phyloP scores from a whole-genome alignment of 2,329 filamentous ascomycete species.

The Sclerotinia glacialis region DNA sequence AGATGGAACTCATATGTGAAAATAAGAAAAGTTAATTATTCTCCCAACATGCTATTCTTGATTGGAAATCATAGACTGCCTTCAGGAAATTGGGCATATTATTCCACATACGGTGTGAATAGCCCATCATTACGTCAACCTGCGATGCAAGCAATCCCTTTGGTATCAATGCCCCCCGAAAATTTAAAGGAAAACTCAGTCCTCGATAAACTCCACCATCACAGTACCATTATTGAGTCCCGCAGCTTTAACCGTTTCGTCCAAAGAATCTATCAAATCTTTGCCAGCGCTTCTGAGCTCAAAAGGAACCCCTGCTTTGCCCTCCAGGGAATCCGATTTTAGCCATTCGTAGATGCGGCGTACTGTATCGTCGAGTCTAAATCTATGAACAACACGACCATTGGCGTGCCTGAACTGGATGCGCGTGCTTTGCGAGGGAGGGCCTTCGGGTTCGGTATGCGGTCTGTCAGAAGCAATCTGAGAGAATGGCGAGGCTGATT shows the following conservation, averaged over 20 bases:
- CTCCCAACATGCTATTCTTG: constrained; percentile 1
- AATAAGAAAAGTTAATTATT: not conserved
- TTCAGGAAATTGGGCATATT: not conserved
- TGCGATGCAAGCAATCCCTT: constrained; percentile 4
- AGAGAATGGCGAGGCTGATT: constrained; percentile 55
- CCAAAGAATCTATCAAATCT: constrained; percentile 75
- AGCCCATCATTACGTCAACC: constrained; percentile 14
- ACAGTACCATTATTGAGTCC: constrained; percentile 90
- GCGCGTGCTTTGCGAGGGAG: constrained; percentile 68
- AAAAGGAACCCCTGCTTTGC: constrained; percentile 74
- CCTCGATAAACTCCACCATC: constrained; percentile 85
- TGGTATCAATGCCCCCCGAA: constrained; percentile 14
- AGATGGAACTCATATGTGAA: not conserved
- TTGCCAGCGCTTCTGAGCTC: constrained; percentile 86
- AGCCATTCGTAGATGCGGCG: constrained; percentile 92
- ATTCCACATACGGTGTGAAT: not conserved
- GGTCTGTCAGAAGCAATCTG: constrained; percentile 69
- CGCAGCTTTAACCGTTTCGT: constrained; percentile 72
- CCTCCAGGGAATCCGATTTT: constrained; percentile 81
- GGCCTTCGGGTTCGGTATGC: constrained; percentile 71
- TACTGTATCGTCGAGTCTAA: constrained; percentile 72
- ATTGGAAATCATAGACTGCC: not conserved
- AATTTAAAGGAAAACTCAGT: constrained; percentile 25
- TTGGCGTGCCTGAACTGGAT: constrained; percentile 90
- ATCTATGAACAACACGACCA: constrained; percentile 84